phyloP scores from a whole-genome alignment of 2,329 filamentous ascomycete genomes.

The Neurospora crassa region DNA sequence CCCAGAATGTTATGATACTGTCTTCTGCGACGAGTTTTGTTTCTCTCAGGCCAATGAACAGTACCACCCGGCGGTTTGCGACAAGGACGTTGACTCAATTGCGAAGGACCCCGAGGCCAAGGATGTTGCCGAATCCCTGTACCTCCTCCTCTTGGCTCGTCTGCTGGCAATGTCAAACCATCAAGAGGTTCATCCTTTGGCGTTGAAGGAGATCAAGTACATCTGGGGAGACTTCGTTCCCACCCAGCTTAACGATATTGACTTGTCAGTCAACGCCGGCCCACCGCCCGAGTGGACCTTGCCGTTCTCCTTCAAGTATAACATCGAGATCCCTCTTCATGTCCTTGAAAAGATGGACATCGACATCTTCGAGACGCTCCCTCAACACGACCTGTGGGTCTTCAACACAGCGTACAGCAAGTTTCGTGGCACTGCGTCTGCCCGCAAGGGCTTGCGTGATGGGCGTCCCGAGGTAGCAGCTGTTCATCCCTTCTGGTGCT shows the following conservation, averaged over 20 bases:
- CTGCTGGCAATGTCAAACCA: slow-evolving; percentile 54
- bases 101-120: slow-evolving; percentile 52
- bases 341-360: slow-evolving; percentile 78
- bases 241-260: slow-evolving; percentile 40
- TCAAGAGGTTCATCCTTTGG: slow-evolving; percentile 51
- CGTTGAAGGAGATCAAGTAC: slow-evolving; percentile 55
- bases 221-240: slow-evolving; percentile 61
- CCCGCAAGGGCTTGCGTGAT: slow-evolving; percentile 64
- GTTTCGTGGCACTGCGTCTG: slow-evolving; percentile 86
- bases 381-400: slow-evolving; percentile 65
- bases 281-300: slow-evolving; percentile 57
- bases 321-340: slow-evolving; percentile 65
- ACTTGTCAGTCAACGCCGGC: slow-evolving; percentile 41
- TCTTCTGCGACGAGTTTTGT: slow-evolving; percentile 55
- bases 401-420: slow-evolving; percentile 90
- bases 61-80: slow-evolving; percentile 58
- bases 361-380: slow-evolving; percentile 55
- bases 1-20: slow-evolving; percentile 53
- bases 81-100: slow-evolving; percentile 55
- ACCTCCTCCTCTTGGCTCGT: slow-evolving; percentile 53
- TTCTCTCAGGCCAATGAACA: slow-evolving; percentile 45
- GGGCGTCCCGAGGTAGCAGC: slow-evolving; percentile 85
- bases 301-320: slow-evolving; percentile 69
- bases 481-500: slow-evolving; percentile 91
- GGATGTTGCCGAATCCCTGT: slow-evolving; percentile 51